Evolutionary conservation across 805 yeast species (phyloP).

Genomic region (Isabelozyma rhagii): DNA sequence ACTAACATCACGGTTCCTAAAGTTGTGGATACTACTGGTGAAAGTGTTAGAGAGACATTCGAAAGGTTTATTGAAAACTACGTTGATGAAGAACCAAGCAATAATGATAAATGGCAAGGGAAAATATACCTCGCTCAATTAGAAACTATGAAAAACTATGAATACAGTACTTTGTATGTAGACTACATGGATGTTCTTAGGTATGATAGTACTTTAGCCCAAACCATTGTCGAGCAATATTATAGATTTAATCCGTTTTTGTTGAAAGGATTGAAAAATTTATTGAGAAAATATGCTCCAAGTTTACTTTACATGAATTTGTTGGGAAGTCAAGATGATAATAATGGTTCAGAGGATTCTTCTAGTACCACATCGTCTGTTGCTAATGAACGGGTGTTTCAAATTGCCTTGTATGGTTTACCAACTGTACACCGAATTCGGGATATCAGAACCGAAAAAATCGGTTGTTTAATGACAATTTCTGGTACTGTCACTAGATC

Average conservation of each 20-base stretch:
- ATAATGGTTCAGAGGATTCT: slow-evolving; percentile 22
- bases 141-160: slow-evolving; percentile 73
- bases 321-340: slow-evolving; percentile 41
- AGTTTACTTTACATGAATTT: slow-evolving; percentile 45
- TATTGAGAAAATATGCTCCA: slow-evolving; percentile 76
- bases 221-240: slow-evolving; percentile 87
- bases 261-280: slow-evolving; percentile 66
- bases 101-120: slow-evolving; percentile 46
- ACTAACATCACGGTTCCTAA: slow-evolving; percentile 71
- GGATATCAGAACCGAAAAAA: slow-evolving; percentile 83
- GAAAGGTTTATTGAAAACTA: slow-evolving; percentile 77
- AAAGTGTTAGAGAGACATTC: slow-evolving; percentile 87
- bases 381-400: slow-evolving; percentile 71
- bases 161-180: slow-evolving; percentile 73
- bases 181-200: slow-evolving; percentile 78
- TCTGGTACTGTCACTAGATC: slow-evolving; percentile 96
- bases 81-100: slow-evolving; percentile 37
- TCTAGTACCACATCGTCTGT: slow-evolving; percentile 44
- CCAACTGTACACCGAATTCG: slow-evolving; percentile 82
- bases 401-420: slow-evolving; percentile 82
- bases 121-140: slow-evolving; percentile 74
- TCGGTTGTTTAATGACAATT: slow-evolving; percentile 79
- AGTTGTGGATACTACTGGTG: slow-evolving; percentile 89
- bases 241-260: slow-evolving; percentile 89
- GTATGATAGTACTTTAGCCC: slow-evolving; percentile 84